Base-by-base conservation (phyloP, 352 stramenopile species). In the Phytophthora colocasiae region DNA sequence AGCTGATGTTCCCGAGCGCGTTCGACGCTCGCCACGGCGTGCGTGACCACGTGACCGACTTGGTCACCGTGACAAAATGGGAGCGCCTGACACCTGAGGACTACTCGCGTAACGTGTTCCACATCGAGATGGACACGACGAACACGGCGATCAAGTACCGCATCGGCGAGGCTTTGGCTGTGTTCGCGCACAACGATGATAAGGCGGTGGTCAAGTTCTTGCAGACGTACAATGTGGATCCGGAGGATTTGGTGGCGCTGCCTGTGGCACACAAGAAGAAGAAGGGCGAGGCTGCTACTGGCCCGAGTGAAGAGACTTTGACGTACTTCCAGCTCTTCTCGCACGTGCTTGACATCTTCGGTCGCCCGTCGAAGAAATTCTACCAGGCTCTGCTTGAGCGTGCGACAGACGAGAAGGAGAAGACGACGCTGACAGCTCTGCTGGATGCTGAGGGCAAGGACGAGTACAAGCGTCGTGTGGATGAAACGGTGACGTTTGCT, bases 101-200 rank as follows among this genome's bases (percentile, higher is more conserved):
- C 63, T 96, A 96, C 76, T 81, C 77, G 61, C 85, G 89, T 36
- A 93, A 96, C 66, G 89, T 96, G 34, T 93, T 94, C 75, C 89
- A 95, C 69, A 55, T 95, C 45, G 85, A 93, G 58, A 92, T 96
- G 77, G 89, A 95, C 73, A 93, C 90, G 49, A 88, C 64, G 19
- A 86, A 87, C 71, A 91, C 81, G 17, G 70, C 69, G 32, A 90
- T 96, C 68, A 82, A 85, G 80, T 96, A 96, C 81, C 76, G 80
- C 46, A 93, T 94, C 54, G 89, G 89, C 53, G 89, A 95, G 41
- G 87, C 89, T 39, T 71, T 96, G 12, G 87, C 83, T 11, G 83
- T 96, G 49, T 96, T 94, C 66, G 81, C 80, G 5, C 85, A 95
- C 67, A 96, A 96, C 74, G 73, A 92, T 64, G 72, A 88, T 52